Conservation (phyloP, 805 yeast genomes). For the Suhomyces xylopsoci region DNA sequence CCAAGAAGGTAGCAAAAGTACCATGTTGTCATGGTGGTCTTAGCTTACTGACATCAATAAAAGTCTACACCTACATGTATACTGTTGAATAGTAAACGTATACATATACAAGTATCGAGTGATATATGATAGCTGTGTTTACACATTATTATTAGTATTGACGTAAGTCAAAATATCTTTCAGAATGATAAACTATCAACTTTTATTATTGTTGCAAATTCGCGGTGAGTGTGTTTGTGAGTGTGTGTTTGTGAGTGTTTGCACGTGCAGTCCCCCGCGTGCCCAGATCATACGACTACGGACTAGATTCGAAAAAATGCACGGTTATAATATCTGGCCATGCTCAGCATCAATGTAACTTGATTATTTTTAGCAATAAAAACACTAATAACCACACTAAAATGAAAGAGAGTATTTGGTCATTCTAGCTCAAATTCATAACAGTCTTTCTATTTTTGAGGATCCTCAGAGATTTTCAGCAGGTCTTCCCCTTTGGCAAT, state of each 20-base stretch:
- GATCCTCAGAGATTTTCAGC: not conserved
- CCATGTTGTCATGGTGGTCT: no score
- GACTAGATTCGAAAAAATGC: not conserved
- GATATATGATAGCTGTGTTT: no score
- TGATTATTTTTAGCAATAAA: not conserved
- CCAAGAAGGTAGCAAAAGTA: no score
- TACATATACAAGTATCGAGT: no score
- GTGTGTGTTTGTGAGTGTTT: not conserved
- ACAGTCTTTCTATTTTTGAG: no score
- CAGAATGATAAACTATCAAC: no score
- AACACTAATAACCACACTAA: not conserved
- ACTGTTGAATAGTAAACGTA: no score
- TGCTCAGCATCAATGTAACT: not conserved
- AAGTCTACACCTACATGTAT: no score
- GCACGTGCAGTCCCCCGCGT: not conserved
- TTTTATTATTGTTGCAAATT: not conserved
- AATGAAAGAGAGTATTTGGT: not conserved
- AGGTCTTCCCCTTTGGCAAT: not conserved
- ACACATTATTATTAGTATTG: no score
- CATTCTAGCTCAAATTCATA: not conserved
- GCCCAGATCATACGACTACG: not conserved
- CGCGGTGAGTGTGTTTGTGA: not conserved
- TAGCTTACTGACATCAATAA: no score
- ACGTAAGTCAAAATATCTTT: no score
- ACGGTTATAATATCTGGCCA: not conserved